phyloP scores from a whole-genome alignment of 2,329 filamentous ascomycete species.

The Pseudogymnoascus pannorum region DNA sequence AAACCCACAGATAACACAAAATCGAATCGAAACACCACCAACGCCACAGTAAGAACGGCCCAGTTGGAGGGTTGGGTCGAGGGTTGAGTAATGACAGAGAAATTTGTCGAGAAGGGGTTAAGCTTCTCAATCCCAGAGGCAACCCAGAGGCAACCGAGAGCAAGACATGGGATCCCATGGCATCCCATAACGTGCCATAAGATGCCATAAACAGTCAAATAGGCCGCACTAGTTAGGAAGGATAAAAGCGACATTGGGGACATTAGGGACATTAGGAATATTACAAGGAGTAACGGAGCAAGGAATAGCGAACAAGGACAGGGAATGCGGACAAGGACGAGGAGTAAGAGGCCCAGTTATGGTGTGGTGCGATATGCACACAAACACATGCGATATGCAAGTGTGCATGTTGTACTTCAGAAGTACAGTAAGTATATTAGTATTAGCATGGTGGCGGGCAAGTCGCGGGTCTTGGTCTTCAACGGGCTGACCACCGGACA shows the following conservation, averaged over 20 bases:
- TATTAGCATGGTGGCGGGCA: neutral
- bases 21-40: neutral
- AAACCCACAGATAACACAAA: slow-evolving; percentile 3
- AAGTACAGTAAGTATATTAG: neutral
- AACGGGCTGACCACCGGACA: neutral
- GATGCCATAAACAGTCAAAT: neutral
- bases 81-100: neutral
- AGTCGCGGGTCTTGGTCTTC: neutral
- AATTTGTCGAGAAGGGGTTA: slow-evolving; percentile 1
- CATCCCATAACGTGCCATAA: neutral
- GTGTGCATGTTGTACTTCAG: neutral
- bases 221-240: neutral
- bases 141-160: neutral
- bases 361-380: slow-evolving; percentile 2
- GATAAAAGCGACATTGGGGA: neutral
- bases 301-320: neutral
- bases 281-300: neutral
- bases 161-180: neutral
- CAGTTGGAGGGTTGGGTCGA: neutral
- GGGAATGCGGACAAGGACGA: neutral
- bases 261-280: neutral
- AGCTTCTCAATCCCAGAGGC: neutral
- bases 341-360: neutral
- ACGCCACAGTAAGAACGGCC: neutral
- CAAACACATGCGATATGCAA: slow-evolving; percentile 1